A percentile compares a stretch with the other conserved stretches of the same genome.
Evolutionary conservation across 2,329 filamentous ascomycete genomes (phyloP).

Genomic region (Penicillium sp.): DNA sequence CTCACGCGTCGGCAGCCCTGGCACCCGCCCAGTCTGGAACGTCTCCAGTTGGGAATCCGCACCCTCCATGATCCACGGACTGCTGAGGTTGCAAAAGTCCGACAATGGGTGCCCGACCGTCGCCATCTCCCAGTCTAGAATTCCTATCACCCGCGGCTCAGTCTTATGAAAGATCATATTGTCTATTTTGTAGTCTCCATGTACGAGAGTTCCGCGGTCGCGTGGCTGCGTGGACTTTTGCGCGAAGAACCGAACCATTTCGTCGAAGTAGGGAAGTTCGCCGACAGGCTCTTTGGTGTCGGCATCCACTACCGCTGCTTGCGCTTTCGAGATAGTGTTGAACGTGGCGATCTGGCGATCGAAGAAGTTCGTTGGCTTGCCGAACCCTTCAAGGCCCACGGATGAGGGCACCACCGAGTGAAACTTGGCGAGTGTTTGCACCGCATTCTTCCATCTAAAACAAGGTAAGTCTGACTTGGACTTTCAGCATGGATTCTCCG

Average conservation of each 20-base stretch:
- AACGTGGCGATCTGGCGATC: conserved; percentile 83
- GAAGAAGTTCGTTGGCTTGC: conserved; percentile 76
- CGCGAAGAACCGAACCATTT: conserved; percentile 76
- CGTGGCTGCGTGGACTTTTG: conserved; percentile 68
- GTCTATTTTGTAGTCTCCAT: conserved; percentile 97
- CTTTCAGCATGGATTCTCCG: not conserved
- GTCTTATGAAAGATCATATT: conserved; percentile 88
- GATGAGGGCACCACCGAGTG: conserved; percentile 69
- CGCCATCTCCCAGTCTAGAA: conserved; percentile 98
- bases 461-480: not conserved
- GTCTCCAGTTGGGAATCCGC: conserved; percentile 39
- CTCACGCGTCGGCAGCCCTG: conserved; percentile 64
- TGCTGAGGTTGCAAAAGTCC: conserved; percentile 77
- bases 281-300: conserved; percentile 78
- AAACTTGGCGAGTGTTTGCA: conserved; percentile 79
- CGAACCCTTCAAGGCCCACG: conserved; percentile 72
- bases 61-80: conserved; percentile 39
- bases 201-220: conserved; percentile 77
- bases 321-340: conserved; percentile 71
- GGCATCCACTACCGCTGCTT: conserved; percentile 72
- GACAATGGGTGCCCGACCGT: conserved; percentile 95
- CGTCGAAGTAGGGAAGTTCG: conserved; percentile 77
- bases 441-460: conserved; percentile 74
- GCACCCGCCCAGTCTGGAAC: conserved; percentile 64
- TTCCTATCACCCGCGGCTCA: conserved; percentile 83